phyloP scores from a whole-genome alignment of 768 basidiomycete species.

The Butyriboletus loyo region DNA sequence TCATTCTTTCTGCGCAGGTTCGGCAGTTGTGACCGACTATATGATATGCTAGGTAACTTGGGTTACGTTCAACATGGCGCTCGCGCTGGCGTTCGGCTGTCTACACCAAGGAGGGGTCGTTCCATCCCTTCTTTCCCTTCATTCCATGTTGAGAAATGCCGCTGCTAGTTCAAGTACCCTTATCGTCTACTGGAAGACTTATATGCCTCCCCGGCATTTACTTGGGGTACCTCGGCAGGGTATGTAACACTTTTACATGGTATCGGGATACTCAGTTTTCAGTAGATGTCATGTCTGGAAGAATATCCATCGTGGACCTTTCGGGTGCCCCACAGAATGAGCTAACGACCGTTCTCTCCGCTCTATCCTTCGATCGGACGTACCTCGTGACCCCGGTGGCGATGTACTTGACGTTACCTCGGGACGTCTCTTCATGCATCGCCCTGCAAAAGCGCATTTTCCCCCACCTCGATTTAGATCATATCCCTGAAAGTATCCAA shows the following conservation, averaged over 20 bases:
- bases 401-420: slow-evolving; percentile 21
- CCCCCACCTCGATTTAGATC: slow-evolving; percentile 40
- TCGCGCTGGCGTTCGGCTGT: slow-evolving; percentile 35
- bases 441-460: slow-evolving; percentile 24
- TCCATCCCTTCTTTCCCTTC: slow-evolving; percentile 36
- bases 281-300: slow-evolving; percentile 25
- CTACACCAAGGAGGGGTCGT: slow-evolving; percentile 42
- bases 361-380: slow-evolving; percentile 2
- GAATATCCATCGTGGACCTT: slow-evolving; percentile 28
- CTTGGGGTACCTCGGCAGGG: slow-evolving; percentile 28
- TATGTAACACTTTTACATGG: slow-evolving; percentile 1
- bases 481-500: slow-evolving; percentile 30
- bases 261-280: neutral
- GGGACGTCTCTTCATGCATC: slow-evolving; percentile 22
- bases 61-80: slow-evolving; percentile 27
- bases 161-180: slow-evolving; percentile 3
- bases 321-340: slow-evolving; percentile 23
- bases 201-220: slow-evolving; percentile 38
- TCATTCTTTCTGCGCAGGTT: neutral
- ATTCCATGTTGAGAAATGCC: slow-evolving; percentile 18
- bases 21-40: neutral
- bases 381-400: slow-evolving; percentile 34
- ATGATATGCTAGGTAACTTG: slow-evolving; percentile 23
- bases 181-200: slow-evolving; percentile 40
- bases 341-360: slow-evolving; percentile 17